Conservation (phyloP, 148 eudicot species). For the Polygonum aviculare region DNA sequence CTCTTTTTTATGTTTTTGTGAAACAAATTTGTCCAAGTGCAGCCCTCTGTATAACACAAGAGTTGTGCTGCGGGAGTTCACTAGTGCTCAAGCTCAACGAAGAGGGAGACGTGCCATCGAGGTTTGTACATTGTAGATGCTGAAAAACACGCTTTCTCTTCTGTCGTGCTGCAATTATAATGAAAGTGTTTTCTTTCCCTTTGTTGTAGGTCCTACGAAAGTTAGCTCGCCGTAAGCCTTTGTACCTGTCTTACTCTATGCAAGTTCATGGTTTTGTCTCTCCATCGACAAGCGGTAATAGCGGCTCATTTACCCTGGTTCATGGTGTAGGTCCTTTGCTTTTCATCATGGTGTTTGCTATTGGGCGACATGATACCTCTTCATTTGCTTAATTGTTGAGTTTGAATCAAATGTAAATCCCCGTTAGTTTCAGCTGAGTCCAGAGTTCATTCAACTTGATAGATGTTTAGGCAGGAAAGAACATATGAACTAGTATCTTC, state of each 20-base stretch:
- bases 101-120: conserved; percentile 95
- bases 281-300: conserved; percentile 40
- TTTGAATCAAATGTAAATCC: neutral
- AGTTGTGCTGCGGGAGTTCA: conserved; percentile 77
- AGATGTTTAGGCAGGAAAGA: neutral
- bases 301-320: conserved; percentile 71
- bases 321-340: conserved; percentile 71
- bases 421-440: neutral
- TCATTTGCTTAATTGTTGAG: neutral
- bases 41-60: conserved; percentile 74
- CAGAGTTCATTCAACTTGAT: neutral
- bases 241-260: conserved; percentile 96
- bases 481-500: neutral
- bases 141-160: neutral
- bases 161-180: neutral
- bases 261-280: conserved; percentile 92
- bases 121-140: conserved; percentile 32
- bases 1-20: neutral
- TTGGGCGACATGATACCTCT: neutral
- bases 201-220: conserved; percentile 72
- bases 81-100: conserved; percentile 81
- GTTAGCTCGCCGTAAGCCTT: conserved; percentile 56
- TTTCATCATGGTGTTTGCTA: conserved; percentile 8
- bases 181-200: neutral
- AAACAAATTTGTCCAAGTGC: conserved; percentile 17